Evolutionary conservation across 2,329 filamentous ascomycete genomes (phyloP).

Genomic region (Boeremia lycopersici): DNA sequence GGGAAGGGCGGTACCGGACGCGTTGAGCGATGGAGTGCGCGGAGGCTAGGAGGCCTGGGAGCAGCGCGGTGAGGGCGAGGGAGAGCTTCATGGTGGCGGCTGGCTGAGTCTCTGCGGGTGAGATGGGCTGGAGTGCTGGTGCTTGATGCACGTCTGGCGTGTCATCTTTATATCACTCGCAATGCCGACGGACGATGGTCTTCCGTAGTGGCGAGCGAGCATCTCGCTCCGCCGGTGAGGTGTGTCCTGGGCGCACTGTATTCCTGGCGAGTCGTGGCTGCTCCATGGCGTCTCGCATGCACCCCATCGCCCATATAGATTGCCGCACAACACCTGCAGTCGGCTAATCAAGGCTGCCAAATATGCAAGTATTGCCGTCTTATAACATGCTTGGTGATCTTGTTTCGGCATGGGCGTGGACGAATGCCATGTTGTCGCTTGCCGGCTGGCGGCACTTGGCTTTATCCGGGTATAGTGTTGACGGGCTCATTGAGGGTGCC

Average conservation of each 20-base stretch:
- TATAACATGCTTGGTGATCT: background rate
- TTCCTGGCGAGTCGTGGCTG: background rate
- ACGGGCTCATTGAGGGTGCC: background rate
- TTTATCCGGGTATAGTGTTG: slow-evolving; percentile 14
- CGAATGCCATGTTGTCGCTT: slow-evolving; percentile 8
- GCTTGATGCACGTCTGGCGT: background rate
- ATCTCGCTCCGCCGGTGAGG: background rate
- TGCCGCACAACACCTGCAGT: background rate
- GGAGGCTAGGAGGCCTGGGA: slow-evolving; percentile 42
- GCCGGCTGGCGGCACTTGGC: background rate
- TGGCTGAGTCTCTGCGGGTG: background rate
- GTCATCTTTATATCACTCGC: background rate
- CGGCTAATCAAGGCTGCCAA: background rate
- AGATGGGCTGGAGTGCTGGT: background rate
- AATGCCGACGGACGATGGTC: background rate
- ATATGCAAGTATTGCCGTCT: background rate
- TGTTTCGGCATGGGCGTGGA: slow-evolving; percentile 2
- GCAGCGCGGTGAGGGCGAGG: slow-evolving; percentile 29
- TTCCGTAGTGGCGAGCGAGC: background rate
- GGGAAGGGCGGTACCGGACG: slow-evolving; percentile 34
- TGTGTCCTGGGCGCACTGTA: slow-evolving; percentile 10
- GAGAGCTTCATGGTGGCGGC: slow-evolving; percentile 38
- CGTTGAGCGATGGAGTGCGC: slow-evolving; percentile 55
- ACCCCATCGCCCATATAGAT: slow-evolving; percentile 7
- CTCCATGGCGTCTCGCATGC: background rate